phyloP scores from a whole-genome alignment of 2,329 filamentous ascomycete species.

The Penicillium sp. region DNA sequence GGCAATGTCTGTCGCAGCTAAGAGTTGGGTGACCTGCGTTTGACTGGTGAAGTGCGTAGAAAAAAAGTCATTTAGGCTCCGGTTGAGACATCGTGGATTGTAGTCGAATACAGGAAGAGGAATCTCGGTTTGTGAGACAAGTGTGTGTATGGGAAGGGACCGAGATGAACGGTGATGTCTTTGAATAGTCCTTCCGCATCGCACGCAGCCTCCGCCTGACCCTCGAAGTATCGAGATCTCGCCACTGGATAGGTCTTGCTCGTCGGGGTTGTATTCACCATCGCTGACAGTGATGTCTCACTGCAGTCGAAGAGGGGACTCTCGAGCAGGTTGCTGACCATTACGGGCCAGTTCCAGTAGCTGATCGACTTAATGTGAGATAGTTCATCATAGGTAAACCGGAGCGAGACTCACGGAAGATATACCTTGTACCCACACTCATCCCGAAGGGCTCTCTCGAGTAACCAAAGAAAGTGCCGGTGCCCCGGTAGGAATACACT shows the following conservation, averaged over 20 bases:
- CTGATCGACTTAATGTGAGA: slow-evolving; percentile 10
- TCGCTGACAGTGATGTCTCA: slow-evolving; percentile 48
- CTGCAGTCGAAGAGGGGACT: slow-evolving; percentile 54
- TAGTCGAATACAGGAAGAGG: slow-evolving; percentile 26
- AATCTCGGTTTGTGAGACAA: slow-evolving; percentile 14
- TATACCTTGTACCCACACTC: slow-evolving; percentile 41
- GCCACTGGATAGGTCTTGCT: slow-evolving; percentile 27
- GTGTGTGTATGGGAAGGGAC: slow-evolving; percentile 24
- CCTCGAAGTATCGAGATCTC: slow-evolving; percentile 45
- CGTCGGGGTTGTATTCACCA: slow-evolving; percentile 38
- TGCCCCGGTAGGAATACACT: slow-evolving; percentile 37
- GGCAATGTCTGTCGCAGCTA: slow-evolving; percentile 27
- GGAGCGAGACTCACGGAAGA: slow-evolving; percentile 20
- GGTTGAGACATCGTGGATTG: slow-evolving; percentile 33
- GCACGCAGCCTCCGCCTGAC: slow-evolving; percentile 41
- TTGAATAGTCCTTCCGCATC: slow-evolving; percentile 36
- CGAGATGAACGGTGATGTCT: slow-evolving; percentile 37
- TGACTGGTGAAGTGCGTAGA: slow-evolving; percentile 31
- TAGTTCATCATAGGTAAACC: not conserved
- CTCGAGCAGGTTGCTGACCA: slow-evolving; percentile 37
- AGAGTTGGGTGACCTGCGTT: slow-evolving; percentile 15
- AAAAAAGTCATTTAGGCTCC: slow-evolving; percentile 28
- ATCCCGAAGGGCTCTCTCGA: slow-evolving; percentile 32
- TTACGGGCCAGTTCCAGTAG: slow-evolving; percentile 52
- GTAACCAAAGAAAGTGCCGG: slow-evolving; percentile 32